A percentile compares a stretch with the other conserved stretches of the same genome.
Conservation (phyloP, 2,329 filamentous ascomycete species). For the Pseudogymnoascus pannorum region DNA sequence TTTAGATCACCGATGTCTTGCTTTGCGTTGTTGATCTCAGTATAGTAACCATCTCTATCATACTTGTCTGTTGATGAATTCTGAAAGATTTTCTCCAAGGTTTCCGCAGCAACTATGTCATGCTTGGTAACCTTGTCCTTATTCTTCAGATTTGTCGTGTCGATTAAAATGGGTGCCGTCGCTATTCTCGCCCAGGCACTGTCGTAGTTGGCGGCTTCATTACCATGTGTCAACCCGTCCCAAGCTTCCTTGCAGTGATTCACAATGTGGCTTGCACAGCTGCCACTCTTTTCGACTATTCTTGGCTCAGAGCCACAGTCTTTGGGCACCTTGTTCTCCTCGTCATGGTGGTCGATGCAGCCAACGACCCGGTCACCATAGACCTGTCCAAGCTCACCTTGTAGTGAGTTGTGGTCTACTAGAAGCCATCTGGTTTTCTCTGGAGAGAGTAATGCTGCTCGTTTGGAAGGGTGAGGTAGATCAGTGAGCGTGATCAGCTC, state of each 20-base stretch:
- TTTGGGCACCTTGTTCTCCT: slow-evolving; percentile 50
- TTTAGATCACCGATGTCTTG: slow-evolving; percentile 54
- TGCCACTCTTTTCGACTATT: slow-evolving; percentile 60
- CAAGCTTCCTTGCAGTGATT: slow-evolving; percentile 51
- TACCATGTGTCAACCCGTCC: slow-evolving; percentile 42
- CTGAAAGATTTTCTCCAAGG: slow-evolving; percentile 48
- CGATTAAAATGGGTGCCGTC: slow-evolving; percentile 64
- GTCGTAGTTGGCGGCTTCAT: slow-evolving; percentile 34
- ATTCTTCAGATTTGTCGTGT: slow-evolving; percentile 59
- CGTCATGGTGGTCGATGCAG: slow-evolving; percentile 72
- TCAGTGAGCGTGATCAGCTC: slow-evolving; percentile 62
- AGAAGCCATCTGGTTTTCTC: slow-evolving; percentile 62
- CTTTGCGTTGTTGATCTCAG: slow-evolving; percentile 56
- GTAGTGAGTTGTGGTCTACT: slow-evolving; percentile 72
- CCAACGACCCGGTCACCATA: slow-evolving; percentile 51
- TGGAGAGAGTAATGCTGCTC: slow-evolving; percentile 30
- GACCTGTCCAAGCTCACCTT: slow-evolving; percentile 49
- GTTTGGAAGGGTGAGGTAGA: slow-evolving; percentile 45
- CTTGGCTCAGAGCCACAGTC: slow-evolving; percentile 45
- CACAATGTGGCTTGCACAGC: slow-evolving; percentile 64
- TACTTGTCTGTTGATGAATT: slow-evolving; percentile 35
- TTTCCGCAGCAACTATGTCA: slow-evolving; percentile 51
- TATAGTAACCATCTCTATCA: slow-evolving; percentile 49
- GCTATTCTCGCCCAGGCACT: slow-evolving; percentile 49
- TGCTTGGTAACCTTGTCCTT: slow-evolving; percentile 57